Conservation (phyloP, 2,329 filamentous ascomycete genomes). For the Trichoderma sp. region DNA sequence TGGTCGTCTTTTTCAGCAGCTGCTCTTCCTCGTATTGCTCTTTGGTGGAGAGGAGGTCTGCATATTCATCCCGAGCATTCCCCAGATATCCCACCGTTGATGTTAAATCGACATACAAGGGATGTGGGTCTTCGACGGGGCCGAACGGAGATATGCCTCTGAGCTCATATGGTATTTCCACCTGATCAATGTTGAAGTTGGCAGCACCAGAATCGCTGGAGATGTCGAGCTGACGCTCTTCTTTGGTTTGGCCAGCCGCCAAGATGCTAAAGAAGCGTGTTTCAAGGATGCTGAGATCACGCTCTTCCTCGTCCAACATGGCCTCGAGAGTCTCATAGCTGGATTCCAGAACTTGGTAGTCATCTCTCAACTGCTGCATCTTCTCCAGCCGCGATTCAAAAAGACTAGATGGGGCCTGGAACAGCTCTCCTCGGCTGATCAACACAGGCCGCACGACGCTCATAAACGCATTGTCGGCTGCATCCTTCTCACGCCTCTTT, state of each 20-base stretch:
- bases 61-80: slow-evolving; percentile 47
- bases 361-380: slow-evolving; percentile 39
- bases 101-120: slow-evolving; percentile 46
- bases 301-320: slow-evolving; percentile 37
- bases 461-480: slow-evolving; percentile 43
- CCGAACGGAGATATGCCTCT: slow-evolving; percentile 37
- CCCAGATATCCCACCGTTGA: slow-evolving; percentile 45
- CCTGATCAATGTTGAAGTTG: neutral
- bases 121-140: slow-evolving; percentile 44
- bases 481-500: slow-evolving; percentile 35
- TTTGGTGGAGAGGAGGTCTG: slow-evolving; percentile 43
- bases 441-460: slow-evolving; percentile 38
- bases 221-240: slow-evolving; percentile 12
- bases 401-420: slow-evolving; percentile 25
- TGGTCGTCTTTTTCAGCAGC: slow-evolving; percentile 32
- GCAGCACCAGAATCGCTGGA: slow-evolving; percentile 18
- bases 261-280: slow-evolving; percentile 40
- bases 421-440: slow-evolving; percentile 28
- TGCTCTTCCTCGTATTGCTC: slow-evolving; percentile 40
- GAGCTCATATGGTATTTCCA: slow-evolving; percentile 34
- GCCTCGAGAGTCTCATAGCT: slow-evolving; percentile 39
- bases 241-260: slow-evolving; percentile 30
- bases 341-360: slow-evolving; percentile 38
- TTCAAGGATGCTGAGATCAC: slow-evolving; percentile 37
- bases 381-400: slow-evolving; percentile 34